Evolutionary conservation across 495 filamentous ascomycete genomes (phyloP).

Genomic region (Tuber umbilicatum): DNA sequence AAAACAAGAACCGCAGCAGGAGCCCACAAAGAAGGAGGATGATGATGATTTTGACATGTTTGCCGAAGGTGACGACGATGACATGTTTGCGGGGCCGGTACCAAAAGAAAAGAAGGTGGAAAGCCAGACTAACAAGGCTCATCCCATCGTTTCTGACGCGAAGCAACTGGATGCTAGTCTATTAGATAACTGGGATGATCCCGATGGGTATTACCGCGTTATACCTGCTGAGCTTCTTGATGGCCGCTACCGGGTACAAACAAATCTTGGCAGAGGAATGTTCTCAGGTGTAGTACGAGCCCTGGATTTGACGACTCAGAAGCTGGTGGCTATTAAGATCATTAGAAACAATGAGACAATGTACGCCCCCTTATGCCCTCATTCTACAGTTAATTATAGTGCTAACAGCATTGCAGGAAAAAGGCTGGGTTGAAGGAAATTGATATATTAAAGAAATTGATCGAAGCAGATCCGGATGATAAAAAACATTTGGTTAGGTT

Average conservation of each 20-base stretch:
- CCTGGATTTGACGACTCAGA: constrained; percentile 64
- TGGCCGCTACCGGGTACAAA: constrained; percentile 76
- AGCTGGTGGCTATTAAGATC: constrained; percentile 81
- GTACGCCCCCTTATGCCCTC: constrained; percentile 42
- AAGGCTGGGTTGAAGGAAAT: constrained; percentile 96
- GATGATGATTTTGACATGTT: constrained; percentile 90
- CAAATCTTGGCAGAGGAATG: constrained; percentile 87
- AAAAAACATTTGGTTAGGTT: constrained; percentile 89
- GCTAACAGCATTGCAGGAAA: constrained; percentile 46
- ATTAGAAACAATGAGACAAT: constrained; percentile 91
- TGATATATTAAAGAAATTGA: constrained; percentile 76
- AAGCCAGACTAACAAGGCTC: constrained; percentile 43
- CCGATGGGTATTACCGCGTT: constrained; percentile 91
- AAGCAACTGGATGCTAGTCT: constrained; percentile 71
- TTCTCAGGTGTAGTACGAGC: constrained; percentile 94
- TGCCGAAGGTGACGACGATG: constrained; percentile 78
- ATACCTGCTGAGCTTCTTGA: constrained; percentile 83
- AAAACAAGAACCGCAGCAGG: constrained; percentile 42
- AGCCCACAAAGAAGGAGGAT: constrained; percentile 50
- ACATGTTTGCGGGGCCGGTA: constrained; percentile 71
- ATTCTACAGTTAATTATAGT: not conserved
- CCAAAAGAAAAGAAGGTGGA: constrained; percentile 46
- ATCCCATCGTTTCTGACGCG: constrained; percentile 50
- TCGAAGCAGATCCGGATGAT: constrained; percentile 74
- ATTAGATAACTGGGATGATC: constrained; percentile 88